Evolutionary conservation across 2,329 filamentous ascomycete genomes (phyloP).

Genomic region (Aspergillus japonicus): DNA sequence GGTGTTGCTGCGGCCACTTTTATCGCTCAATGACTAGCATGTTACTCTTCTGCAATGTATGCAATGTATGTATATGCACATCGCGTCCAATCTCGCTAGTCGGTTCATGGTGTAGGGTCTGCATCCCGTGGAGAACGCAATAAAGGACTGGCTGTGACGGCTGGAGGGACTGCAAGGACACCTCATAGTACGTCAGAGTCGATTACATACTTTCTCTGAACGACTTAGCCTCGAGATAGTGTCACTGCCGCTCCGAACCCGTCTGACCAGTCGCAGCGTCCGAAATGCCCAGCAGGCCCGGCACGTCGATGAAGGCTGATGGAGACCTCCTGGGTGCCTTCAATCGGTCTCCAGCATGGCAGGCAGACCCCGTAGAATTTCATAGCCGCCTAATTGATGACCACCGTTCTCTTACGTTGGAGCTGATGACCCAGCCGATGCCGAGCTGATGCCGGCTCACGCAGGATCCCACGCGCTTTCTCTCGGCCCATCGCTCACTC

Average conservation of each 20-base stretch:
- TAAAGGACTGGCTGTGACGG: constrained; percentile 11
- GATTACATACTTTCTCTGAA: constrained; percentile 18
- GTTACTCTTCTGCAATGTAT: neutral
- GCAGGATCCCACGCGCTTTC: constrained; percentile 22
- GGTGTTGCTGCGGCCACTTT: neutral
- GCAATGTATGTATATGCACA: constrained; percentile 1
- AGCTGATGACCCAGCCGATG: constrained; percentile 21
- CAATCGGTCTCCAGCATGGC: constrained; percentile 1
- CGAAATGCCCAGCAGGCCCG: constrained; percentile 15
- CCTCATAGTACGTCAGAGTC: constrained; percentile 24
- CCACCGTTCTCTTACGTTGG: constrained; percentile 11
- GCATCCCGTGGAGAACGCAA: constrained; percentile 7
- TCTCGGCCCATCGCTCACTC: constrained; percentile 6
- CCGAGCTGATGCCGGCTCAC: constrained; percentile 21
- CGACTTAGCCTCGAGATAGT: constrained; percentile 16
- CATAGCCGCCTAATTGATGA: constrained; percentile 15
- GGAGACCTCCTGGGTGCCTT: constrained; percentile 7
- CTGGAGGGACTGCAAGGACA: constrained; percentile 15
- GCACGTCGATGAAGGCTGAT: constrained; percentile 17
- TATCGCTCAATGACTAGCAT: neutral
- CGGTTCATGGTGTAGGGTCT: constrained; percentile 4
- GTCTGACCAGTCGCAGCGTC: constrained; percentile 19
- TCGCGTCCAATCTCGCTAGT: constrained; percentile 3
- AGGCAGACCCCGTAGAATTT: constrained; percentile 6
- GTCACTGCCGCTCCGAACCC: constrained; percentile 12